phyloP scores from a whole-genome alignment of 768 basidiomycete species.

The Lentinula guzmanii region DNA sequence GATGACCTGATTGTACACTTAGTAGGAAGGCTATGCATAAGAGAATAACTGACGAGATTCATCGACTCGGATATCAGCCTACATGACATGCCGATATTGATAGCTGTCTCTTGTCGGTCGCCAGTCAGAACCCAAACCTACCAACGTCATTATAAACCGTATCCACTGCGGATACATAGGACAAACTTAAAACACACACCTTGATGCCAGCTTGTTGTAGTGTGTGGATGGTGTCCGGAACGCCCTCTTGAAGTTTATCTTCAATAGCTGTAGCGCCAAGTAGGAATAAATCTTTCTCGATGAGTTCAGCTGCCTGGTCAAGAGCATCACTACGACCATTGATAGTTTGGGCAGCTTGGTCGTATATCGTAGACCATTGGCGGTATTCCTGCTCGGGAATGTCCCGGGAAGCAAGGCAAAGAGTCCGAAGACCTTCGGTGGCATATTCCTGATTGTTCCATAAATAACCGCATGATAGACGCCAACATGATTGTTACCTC shows the following conservation, averaged over 20 bases:
- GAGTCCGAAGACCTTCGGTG: conserved; percentile 91
- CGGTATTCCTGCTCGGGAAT: conserved; percentile 87
- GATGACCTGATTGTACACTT: conserved; percentile 57
- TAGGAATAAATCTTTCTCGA: conserved; percentile 90
- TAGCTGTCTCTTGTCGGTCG: conserved; percentile 97
- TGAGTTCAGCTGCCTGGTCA: conserved; percentile 90
- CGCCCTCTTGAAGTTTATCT: conserved; percentile 97
- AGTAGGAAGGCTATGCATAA: background rate
- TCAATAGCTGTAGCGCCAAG: conserved; percentile 98
- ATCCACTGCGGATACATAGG: background rate
- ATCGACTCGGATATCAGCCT: conserved; percentile 96
- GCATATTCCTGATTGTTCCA: conserved; percentile 71
- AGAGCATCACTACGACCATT: conserved; percentile 93
- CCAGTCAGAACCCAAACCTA: conserved; percentile 98
- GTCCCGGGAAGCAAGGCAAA: conserved; percentile 94
- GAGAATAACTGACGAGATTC: conserved; percentile 70
- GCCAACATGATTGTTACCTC: conserved; percentile 49
- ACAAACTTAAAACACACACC: conserved; percentile 27
- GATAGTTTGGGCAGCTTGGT: conserved; percentile 92
- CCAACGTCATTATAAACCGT: background rate
- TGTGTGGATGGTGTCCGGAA: conserved; percentile 97
- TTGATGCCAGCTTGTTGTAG: conserved; percentile 98
- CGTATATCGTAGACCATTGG: conserved; percentile 84
- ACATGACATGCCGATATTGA: conserved; percentile 98
- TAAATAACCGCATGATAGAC: conserved; percentile 4